Percentiles rank a stretch among this genome's conserved stretches.
phyloP scores from a whole-genome alignment of 306 rosid species.

The Cyamopsis tetragonoloba region DNA sequence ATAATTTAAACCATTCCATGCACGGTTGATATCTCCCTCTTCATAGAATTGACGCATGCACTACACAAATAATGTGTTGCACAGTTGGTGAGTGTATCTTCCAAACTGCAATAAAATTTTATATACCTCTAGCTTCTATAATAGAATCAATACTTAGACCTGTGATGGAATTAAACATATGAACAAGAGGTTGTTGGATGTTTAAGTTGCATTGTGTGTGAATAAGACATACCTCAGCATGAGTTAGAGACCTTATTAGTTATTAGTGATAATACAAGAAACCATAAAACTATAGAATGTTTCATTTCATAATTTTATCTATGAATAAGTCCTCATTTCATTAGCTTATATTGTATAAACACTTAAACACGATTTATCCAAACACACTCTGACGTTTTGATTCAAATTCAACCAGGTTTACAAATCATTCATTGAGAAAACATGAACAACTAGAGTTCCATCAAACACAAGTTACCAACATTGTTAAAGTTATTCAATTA shows the following conservation, averaged over 20 bases:
- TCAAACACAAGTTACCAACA: background rate
- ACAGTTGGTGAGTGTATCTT: conserved; percentile 8
- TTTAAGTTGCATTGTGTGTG: background rate
- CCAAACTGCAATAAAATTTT: background rate
- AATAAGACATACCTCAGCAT: background rate
- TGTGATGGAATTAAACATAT: background rate
- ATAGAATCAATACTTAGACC: no score
- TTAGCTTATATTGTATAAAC: no score
- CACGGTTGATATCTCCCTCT: conserved; percentile 36
- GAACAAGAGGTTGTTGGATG: background rate
- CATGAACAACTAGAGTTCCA: background rate
- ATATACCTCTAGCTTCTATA: no score
- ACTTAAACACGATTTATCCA: no score
- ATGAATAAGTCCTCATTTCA: no score
- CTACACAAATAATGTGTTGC: conserved; percentile 28
- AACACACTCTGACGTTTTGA: no score
- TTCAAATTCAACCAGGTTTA: background rate
- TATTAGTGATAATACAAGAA: background rate
- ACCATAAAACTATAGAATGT: background rate
- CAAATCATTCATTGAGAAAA: background rate
- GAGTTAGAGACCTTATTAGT: background rate
- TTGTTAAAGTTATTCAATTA: background rate
- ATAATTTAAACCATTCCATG: conserved; percentile 48
- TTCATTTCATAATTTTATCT: no score
- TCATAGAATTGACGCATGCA: conserved; percentile 52